Base-by-base conservation (phyloP, 2,329 filamentous ascomycete species). In the Geosmithia morbida region DNA sequence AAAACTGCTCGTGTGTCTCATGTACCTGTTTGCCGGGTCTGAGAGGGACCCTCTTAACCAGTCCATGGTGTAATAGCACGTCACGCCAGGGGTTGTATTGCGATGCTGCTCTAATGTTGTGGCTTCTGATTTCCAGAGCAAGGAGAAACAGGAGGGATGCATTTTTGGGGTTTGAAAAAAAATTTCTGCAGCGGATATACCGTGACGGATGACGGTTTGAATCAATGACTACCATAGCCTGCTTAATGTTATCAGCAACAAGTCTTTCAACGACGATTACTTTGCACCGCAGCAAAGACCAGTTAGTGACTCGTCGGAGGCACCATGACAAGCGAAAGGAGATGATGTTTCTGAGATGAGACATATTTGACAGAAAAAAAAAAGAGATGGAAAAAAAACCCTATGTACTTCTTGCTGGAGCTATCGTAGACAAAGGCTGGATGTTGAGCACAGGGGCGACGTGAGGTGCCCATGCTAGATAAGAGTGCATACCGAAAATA, bases 1-100 rank as follows among this genome's bases (percentile, higher is more conserved):
- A 7, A 74, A 74, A 54, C 46, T 66, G 40, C 33, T 71, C 17
- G 70, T 72, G 6, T 63, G 67, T 4, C 48, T 63, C 29, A 61
- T 72, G 63, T 71, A 65, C 50, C 50, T 69, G 2, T 68, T 70
- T 47, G 67, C 67, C 41, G 50, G 57, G 17, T 55, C 62, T 0
- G 68, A 71, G 17, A 57, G 37, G 39, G 22, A 45, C 10, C 29
- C 16, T 8, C 14, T 29, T 14, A 20, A 42, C 10, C 11, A 46
- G 6, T 41, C 43, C n/a, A 19, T n/a, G 11, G 47, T 46, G 18
- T 48, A 29, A 45, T 42, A 16, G n/a, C 33, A 37, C 33, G 33
- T 3, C 33, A 37, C 33, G 8, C 22, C 22, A 37, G 33, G 33
- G 33, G 22, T 16, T 26, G 42, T 16, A 43, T 43, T 16, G 10